Evolutionary conservation across 1,139 yeast species (phyloP).

Genomic region (Geotrichum siamense): DNA sequence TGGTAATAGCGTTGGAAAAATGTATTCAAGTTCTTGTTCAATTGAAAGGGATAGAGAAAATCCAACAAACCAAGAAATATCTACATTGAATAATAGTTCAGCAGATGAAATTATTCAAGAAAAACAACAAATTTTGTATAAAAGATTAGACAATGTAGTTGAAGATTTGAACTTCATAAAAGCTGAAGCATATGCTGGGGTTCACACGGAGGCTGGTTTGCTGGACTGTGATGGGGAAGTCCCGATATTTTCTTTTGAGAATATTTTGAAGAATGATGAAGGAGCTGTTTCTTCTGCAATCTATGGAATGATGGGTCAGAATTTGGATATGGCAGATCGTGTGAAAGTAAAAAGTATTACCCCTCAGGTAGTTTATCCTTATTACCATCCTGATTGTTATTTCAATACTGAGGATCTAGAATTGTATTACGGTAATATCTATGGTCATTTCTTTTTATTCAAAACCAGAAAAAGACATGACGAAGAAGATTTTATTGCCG

Average conservation of each 20-base stretch:
- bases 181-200: no score
- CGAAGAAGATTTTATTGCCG: slow-evolving; percentile 19
- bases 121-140: no score
- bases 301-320: slow-evolving; percentile 1
- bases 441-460: neutral
- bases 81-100: no score
- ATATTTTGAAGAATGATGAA: neutral
- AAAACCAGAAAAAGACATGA: slow-evolving; percentile 20
- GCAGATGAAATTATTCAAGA: no score
- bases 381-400: slow-evolving; percentile 1
- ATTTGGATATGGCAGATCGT: neutral
- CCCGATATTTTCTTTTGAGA: neutral
- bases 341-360: neutral
- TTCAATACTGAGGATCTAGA: neutral
- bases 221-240: neutral
- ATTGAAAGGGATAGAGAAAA: no score
- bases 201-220: no score
- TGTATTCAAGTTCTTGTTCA: no score
- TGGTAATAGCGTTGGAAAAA: no score
- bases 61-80: no score
- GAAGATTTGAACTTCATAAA: no score
- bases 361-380: slow-evolving; percentile 1
- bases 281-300: neutral
- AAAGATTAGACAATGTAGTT: no score
- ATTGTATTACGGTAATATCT: neutral